These are phyloP conservation scores for Glarea lozoyensis DNA, from an alignment of 495 filamentous ascomycete genomes.

Conservation along the genomic window DNA sequence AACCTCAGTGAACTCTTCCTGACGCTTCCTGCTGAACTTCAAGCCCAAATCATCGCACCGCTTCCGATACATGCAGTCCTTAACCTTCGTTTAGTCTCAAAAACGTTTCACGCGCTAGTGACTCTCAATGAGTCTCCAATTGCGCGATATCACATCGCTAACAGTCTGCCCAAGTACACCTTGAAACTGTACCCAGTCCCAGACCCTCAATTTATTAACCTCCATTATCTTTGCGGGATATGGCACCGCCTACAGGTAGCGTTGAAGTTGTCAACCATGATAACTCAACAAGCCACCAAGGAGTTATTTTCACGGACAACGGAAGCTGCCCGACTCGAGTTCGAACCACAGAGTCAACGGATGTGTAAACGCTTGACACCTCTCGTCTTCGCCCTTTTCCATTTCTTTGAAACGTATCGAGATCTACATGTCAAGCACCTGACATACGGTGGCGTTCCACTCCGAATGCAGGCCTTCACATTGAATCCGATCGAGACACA, in stretches of 20 bases:
- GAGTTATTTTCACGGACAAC: constrained; percentile 45
- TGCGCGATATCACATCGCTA: constrained; percentile 44
- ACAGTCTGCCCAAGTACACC: constrained; percentile 43
- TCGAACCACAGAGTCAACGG: constrained; percentile 42
- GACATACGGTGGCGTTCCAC: constrained; percentile 11
- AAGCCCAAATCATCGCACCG: constrained; percentile 45
- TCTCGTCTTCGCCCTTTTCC: constrained; percentile 45
- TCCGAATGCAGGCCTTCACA: constrained; percentile 15
- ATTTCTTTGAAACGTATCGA: constrained; percentile 51
- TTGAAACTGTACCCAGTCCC: constrained; percentile 41
- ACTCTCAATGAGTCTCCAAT: constrained; percentile 46
- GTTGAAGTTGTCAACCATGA: constrained; percentile 42
- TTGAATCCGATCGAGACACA: constrained; percentile 43
- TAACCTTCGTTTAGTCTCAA: constrained; percentile 41
- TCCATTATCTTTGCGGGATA: constrained; percentile 48
- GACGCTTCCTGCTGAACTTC: constrained; percentile 42
- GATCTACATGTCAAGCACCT: constrained; percentile 44
- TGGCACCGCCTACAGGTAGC: constrained; percentile 51
- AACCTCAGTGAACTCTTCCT: constrained; percentile 39
- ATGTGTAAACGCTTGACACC: constrained; percentile 49
- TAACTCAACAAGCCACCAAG: constrained; percentile 46
- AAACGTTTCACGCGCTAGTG: constrained; percentile 43
- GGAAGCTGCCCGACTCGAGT: constrained; percentile 36
- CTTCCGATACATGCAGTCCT: constrained; percentile 44
- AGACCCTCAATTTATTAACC: constrained; percentile 31